Conservation (phyloP, 768 basidiomycete species). For the Tricholomella constricta region DNA sequence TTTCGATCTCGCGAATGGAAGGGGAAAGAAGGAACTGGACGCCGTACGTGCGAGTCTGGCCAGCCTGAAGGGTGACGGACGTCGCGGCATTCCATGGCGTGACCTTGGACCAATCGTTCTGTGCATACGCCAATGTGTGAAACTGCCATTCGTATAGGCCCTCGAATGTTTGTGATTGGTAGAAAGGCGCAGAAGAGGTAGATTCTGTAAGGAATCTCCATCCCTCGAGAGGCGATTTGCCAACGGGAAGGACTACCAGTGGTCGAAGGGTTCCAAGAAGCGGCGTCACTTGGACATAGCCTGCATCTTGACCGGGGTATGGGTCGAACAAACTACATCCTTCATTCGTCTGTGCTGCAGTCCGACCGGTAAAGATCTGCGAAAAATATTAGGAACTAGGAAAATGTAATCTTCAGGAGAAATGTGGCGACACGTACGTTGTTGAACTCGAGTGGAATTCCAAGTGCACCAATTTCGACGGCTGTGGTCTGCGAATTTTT, state of each 20-base stretch:
- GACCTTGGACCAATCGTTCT: slow-evolving; percentile 53
- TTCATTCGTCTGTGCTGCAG: slow-evolving; percentile 52
- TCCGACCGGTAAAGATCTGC: slow-evolving; percentile 57
- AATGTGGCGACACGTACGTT: slow-evolving; percentile 39
- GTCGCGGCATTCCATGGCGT: slow-evolving; percentile 59
- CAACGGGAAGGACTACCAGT: slow-evolving; percentile 49
- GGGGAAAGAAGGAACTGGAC: slow-evolving; percentile 51
- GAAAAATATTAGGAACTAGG: neutral
- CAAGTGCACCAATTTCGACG: slow-evolving; percentile 56
- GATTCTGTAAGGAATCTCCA: slow-evolving; percentile 59
- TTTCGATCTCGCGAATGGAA: slow-evolving; percentile 52
- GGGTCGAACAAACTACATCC: slow-evolving; percentile 58
- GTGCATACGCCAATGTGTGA: slow-evolving; percentile 56
- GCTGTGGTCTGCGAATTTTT: slow-evolving; percentile 46
- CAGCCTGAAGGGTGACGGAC: slow-evolving; percentile 46
- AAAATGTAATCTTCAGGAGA: neutral
- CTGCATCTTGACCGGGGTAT: slow-evolving; percentile 56
- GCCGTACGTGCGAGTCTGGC: slow-evolving; percentile 53
- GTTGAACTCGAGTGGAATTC: slow-evolving; percentile 57
- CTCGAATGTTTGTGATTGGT: slow-evolving; percentile 63
- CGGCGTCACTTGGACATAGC: slow-evolving; percentile 54
- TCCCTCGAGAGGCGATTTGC: slow-evolving; percentile 53
- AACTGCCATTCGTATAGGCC: slow-evolving; percentile 63
- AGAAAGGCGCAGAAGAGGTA: slow-evolving; percentile 45
- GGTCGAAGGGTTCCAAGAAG: slow-evolving; percentile 56